Conservation (phyloP, 2,329 filamentous ascomycete genomes). For the Aspergillus clavatus region DNA sequence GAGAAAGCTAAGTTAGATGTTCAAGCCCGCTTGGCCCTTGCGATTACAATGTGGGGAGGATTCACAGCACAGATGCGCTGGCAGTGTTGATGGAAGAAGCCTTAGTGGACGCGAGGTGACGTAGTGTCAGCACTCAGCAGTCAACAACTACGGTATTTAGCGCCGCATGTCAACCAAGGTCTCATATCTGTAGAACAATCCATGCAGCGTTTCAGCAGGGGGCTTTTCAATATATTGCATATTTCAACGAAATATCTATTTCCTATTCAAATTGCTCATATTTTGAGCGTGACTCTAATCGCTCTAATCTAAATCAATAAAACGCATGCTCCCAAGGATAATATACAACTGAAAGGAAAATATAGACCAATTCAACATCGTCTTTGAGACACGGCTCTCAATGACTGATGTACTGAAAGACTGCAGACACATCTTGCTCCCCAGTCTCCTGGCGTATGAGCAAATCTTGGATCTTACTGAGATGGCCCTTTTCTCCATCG, state of each 20-base stretch:
- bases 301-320: background rate
- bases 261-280: background rate
- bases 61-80: slow-evolving; percentile 18
- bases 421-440: slow-evolving; percentile 78
- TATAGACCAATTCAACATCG: background rate
- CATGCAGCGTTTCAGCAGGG: too few relatives aligned
- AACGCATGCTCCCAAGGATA: background rate
- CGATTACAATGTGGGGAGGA: slow-evolving; percentile 16
- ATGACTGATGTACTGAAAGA: slow-evolving; percentile 99
- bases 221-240: too few relatives aligned
- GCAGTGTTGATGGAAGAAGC: slow-evolving; percentile 11
- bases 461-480: slow-evolving; percentile 84
- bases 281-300: background rate
- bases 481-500: slow-evolving; percentile 57
- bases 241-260: background rate
- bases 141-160: background rate
- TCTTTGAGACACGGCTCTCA: slow-evolving; percentile 29
- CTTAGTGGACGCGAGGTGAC: slow-evolving; percentile 17
- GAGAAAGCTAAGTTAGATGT: slow-evolving; percentile 1
- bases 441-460: slow-evolving; percentile 78
- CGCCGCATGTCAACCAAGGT: background rate
- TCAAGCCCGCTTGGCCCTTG: slow-evolving; percentile 6
- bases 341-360: background rate
- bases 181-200: background rate
- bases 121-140: slow-evolving; percentile 10